Conservation (phyloP, 345 rosid genomes). For the Microcos paniculata region DNA sequence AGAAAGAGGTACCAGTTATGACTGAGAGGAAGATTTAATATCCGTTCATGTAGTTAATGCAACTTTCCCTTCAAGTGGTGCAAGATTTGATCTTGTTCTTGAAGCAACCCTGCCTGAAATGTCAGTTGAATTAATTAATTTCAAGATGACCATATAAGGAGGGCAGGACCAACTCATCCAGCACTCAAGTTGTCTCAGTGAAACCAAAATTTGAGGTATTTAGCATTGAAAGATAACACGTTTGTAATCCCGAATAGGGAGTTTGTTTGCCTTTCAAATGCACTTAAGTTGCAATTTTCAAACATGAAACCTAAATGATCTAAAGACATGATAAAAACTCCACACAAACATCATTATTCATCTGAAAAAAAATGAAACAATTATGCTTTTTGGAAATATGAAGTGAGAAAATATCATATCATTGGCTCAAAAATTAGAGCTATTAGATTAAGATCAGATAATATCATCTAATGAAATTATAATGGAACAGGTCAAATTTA, state of each 20-base stretch:
- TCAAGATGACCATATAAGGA: not conserved
- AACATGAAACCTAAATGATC: too few species aligned
- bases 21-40: not conserved
- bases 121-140: not conserved
- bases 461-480: not conserved
- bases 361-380: not conserved
- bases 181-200: not conserved
- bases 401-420: not conserved
- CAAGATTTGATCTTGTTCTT: slow-evolving; percentile 17
- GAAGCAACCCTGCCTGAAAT: slow-evolving; percentile 29
- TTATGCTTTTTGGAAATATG: not conserved
- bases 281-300: not conserved
- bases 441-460: not conserved
- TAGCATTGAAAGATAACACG: not conserved
- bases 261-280: not conserved
- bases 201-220: not conserved
- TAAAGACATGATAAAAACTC: not conserved
- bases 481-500: not conserved
- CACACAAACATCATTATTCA: not conserved
- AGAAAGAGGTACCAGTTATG: not conserved
- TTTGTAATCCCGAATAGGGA: not conserved
- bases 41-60: slow-evolving; percentile 23
- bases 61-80: slow-evolving; percentile 22
- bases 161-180: not conserved
- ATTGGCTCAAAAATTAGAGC: not conserved